Conservation (phyloP, 805 yeast genomes). For the Saturnispora galanensis region DNA sequence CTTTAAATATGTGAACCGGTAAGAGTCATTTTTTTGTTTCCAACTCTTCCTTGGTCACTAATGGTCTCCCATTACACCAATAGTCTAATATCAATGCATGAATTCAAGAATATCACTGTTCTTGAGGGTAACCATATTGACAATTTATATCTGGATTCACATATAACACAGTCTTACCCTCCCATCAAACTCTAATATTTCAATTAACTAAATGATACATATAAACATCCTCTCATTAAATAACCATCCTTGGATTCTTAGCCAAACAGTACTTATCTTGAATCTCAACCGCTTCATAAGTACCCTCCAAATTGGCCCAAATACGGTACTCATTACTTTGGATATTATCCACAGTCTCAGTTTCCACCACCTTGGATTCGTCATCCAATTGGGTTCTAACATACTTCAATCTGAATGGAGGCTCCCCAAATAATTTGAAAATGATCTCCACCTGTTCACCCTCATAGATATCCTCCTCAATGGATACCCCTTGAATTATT, state of each 20-base stretch:
- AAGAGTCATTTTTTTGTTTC: too few relatives aligned
- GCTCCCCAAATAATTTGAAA: conserved; percentile 75
- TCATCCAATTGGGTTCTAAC: conserved; percentile 45
- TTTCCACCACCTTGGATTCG: conserved; percentile 34
- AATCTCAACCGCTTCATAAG: conserved; percentile 87
- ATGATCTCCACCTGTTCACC: conserved; percentile 89
- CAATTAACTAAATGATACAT: too few relatives aligned
- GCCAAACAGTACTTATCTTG: conserved; percentile 69
- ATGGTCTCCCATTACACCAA: too few relatives aligned
- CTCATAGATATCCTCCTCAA: conserved; percentile 78
- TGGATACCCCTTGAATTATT: conserved; percentile 65
- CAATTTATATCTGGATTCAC: too few relatives aligned
- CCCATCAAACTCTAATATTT: too few relatives aligned
- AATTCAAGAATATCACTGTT: too few relatives aligned
- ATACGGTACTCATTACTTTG: conserved; percentile 59
- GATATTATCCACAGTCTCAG: conserved; percentile 59
- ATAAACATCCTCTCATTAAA: too few relatives aligned
- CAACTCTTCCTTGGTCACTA: too few relatives aligned
- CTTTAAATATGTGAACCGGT: too few relatives aligned
- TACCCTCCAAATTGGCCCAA: conserved; percentile 79
- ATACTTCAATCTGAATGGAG: conserved; percentile 85
- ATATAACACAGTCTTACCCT: too few relatives aligned
- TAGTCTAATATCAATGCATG: too few relatives aligned
- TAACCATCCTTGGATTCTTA: conserved; percentile 20
- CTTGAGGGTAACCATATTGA: too few relatives aligned